Evolutionary conservation across 495 filamentous ascomycete species (phyloP).

Genomic region (Trichoderma erinaceum): DNA sequence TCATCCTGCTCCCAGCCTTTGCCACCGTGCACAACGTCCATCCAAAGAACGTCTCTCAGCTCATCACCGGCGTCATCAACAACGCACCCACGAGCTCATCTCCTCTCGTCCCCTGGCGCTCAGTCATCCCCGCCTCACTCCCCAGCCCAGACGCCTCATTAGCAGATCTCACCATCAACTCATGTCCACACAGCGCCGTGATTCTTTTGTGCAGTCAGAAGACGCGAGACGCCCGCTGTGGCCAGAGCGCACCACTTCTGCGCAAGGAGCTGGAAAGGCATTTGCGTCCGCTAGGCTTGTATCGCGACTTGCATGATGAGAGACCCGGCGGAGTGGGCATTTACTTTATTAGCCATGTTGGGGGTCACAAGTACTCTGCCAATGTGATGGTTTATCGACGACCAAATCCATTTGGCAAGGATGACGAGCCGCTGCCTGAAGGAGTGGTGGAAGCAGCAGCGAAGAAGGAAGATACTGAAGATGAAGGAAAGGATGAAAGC

Average conservation of each 20-base stretch:
- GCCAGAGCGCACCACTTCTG: constrained; percentile 83
- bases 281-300: constrained; percentile 73
- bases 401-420: constrained; percentile 52
- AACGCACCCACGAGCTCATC: constrained; percentile 67
- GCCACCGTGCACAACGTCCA: constrained; percentile 80
- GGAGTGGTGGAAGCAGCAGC: constrained; percentile 19
- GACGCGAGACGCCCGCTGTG: constrained; percentile 90
- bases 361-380: constrained; percentile 88
- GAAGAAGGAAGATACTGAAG: constrained; percentile 18
- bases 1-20: constrained; percentile 85
- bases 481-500: constrained; percentile 20
- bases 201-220: constrained; percentile 91
- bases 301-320: constrained; percentile 80
- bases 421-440: constrained; percentile 34
- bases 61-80: constrained; percentile 69
- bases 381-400: constrained; percentile 88
- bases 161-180: constrained; percentile 54
- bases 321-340: constrained; percentile 85
- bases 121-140: background rate
- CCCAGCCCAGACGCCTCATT: constrained; percentile 15
- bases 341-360: constrained; percentile 93
- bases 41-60: constrained; percentile 61
- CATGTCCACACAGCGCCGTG: constrained; percentile 73
- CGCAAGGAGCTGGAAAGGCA: constrained; percentile 84
- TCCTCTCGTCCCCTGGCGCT: constrained; percentile 43